Percentiles rank a stretch among this genome's conserved stretches.
These are phyloP conservation scores for Metarhizium anisopliae DNA, from an alignment of 2,329 filamentous ascomycete genomes.

Conservation along the genomic window DNA sequence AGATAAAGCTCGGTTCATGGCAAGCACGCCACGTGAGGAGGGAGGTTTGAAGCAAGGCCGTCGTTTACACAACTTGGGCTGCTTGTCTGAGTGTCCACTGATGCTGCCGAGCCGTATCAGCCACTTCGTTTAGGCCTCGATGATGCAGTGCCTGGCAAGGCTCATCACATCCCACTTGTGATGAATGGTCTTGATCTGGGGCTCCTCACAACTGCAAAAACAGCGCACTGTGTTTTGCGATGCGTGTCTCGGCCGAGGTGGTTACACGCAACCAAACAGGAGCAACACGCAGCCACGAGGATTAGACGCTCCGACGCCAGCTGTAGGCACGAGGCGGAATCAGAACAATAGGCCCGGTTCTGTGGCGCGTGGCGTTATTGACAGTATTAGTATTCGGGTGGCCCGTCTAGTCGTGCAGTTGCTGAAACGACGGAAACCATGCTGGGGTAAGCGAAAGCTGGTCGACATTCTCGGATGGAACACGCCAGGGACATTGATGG, in stretches of 20 bases:
- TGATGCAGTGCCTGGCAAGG: background rate
- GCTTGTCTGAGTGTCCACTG: background rate
- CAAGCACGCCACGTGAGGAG: background rate
- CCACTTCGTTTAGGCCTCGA: background rate
- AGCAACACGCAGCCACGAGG: background rate
- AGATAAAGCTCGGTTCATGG: background rate
- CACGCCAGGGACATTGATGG: background rate
- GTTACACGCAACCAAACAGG: background rate
- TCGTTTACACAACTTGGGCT: too few species aligned
- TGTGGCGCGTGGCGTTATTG: slow-evolving; percentile 2
- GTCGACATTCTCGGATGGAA: background rate
- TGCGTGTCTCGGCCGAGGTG: background rate
- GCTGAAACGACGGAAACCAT: slow-evolving; percentile 3
- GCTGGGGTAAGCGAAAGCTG: background rate
- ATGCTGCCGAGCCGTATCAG: background rate
- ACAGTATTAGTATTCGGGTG: background rate
- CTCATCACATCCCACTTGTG: background rate
- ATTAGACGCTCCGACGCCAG: background rate
- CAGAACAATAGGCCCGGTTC: slow-evolving; percentile 4
- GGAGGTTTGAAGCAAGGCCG: background rate
- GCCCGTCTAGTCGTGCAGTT: background rate
- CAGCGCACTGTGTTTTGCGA: background rate
- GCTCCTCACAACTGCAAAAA: background rate
- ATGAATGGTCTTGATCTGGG: background rate
- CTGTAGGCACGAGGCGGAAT: background rate